Percentiles rank a stretch among this genome's conserved stretches.
phyloP scores from a whole-genome alignment of 495 filamentous ascomycete genomes.

The Lepidopterella palustris region DNA sequence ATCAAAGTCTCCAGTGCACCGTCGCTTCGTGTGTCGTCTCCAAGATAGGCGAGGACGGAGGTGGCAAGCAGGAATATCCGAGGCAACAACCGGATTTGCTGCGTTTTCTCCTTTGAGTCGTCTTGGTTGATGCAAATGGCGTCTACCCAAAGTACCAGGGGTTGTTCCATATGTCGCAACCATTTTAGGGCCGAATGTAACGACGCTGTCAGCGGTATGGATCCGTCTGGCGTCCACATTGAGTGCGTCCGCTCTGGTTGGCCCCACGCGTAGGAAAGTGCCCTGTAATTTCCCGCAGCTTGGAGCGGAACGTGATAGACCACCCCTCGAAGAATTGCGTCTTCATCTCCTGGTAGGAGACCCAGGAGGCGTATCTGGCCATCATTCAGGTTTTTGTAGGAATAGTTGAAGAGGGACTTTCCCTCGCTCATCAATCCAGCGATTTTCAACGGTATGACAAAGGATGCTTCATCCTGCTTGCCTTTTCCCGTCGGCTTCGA shows the following conservation, averaged over 20 bases:
- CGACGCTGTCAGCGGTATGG: not conserved
- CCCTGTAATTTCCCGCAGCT: not conserved
- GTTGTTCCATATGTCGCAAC: not conserved
- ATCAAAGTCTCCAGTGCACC: constrained; percentile 1
- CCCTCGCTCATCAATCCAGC: not conserved
- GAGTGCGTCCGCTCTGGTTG: not conserved
- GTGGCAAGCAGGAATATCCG: constrained; percentile 3
- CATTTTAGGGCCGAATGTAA: not conserved
- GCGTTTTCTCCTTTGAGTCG: not conserved
- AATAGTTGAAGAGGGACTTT: not conserved
- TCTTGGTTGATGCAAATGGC: constrained; percentile 11
- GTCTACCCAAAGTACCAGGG: constrained; percentile 10
- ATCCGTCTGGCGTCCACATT: not conserved
- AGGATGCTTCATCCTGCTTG: not conserved
- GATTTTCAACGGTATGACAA: not conserved
- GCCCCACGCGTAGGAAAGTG: constrained; percentile 11
- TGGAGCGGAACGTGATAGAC: not conserved
- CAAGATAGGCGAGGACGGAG: not conserved
- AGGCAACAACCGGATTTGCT: constrained; percentile 8
- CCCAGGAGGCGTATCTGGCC: not conserved
- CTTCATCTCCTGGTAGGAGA: not conserved
- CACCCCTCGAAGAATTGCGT: not conserved
- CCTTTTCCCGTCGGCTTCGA: too few relatives aligned
- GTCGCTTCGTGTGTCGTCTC: not conserved
- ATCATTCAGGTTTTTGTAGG: not conserved